Evolutionary conservation across 2,329 filamentous ascomycete species (phyloP), one percentile per base, ranked within the genome.

Genomic region (Hymenoscyphus repandus): DNA sequence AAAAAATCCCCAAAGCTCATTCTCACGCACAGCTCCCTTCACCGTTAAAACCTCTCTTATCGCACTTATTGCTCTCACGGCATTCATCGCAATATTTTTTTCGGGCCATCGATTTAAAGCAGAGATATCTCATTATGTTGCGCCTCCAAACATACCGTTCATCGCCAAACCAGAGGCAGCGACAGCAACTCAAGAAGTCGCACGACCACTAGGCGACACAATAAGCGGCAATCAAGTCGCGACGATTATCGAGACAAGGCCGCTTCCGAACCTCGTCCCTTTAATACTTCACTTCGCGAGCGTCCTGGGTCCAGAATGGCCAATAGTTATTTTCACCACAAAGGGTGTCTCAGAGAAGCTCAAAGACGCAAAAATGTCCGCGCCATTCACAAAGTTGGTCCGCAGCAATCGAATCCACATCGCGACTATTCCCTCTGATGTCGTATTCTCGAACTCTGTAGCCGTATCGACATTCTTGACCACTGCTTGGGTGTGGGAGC

Each of bases 281-380:
- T 66, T 78, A 37, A 64, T 78, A 62, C 68, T 79, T 13, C 77
- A 79, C 64, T 77, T 79, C 64, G 78, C 78, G 55, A 68, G 72
- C 2, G 74, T 79, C 27, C 72, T 79, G 2, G 76, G 76, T 3
- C 72, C 75, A 1, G 75, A 78, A 64, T 80, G 76, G 76, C 72
- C 70, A 22, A 76, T 79, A 66, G 70, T 71, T 37, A 13, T 43
- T 30, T 78, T 78, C 69, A 75, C 78, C 68, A 75, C 76, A 43
- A 75, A 72, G 22, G 22, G 22, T 27, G 22, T 27, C 22, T 27
- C 22, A 4, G 22, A 27, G 22, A 12, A 15, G 58, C 27, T 67
- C 69, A 41, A 73, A 15, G 36, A 38, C 11, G n/a, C 72, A 6
- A 69, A 77, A 32, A 62, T 65, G 36, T 56, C 59, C 53, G 62